Conservation (phyloP, 139 green algal species). For the Pycnococcus provasolii region DNA sequence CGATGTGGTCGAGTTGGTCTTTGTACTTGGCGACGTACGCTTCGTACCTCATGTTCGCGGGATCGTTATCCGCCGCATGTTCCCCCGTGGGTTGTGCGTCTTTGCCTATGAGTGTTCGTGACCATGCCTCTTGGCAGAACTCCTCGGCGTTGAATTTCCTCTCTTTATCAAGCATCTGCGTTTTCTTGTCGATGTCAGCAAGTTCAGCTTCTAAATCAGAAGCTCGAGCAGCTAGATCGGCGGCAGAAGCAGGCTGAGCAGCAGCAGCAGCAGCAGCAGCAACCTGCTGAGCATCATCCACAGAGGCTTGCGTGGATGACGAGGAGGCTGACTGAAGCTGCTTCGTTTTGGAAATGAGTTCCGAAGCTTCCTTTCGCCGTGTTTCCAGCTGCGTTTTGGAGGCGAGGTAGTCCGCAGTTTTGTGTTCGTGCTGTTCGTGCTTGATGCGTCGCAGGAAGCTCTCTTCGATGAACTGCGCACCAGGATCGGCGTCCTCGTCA, state of each 20-base stretch:
- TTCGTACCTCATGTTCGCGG: slow-evolving; percentile 14
- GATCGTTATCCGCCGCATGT: background rate
- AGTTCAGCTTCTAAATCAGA: too few species aligned
- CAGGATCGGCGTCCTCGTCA: slow-evolving; percentile 16
- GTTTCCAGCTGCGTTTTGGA: too few species aligned
- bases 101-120: background rate
- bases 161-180: background rate
- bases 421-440: slow-evolving; percentile 6
- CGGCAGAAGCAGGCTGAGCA: too few species aligned
- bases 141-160: slow-evolving; percentile 19
- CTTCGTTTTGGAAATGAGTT: too few species aligned
- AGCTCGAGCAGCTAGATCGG: too few species aligned
- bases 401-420: background rate
- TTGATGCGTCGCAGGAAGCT: slow-evolving; percentile 13
- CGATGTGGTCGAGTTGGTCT: slow-evolving; percentile 4
- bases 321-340: too few species aligned
- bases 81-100: too few species aligned
- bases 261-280: too few species aligned
- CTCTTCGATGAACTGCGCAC: slow-evolving; percentile 20
- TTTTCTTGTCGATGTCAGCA: background rate
- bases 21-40: background rate
- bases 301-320: too few species aligned
- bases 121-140: background rate
- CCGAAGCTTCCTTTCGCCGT: too few species aligned
- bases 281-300: too few species aligned